Evolutionary conservation across 2,329 filamentous ascomycete genomes (phyloP), one percentile per base, ranked within the genome.

Genomic region (Hymenoscyphus scutula): DNA sequence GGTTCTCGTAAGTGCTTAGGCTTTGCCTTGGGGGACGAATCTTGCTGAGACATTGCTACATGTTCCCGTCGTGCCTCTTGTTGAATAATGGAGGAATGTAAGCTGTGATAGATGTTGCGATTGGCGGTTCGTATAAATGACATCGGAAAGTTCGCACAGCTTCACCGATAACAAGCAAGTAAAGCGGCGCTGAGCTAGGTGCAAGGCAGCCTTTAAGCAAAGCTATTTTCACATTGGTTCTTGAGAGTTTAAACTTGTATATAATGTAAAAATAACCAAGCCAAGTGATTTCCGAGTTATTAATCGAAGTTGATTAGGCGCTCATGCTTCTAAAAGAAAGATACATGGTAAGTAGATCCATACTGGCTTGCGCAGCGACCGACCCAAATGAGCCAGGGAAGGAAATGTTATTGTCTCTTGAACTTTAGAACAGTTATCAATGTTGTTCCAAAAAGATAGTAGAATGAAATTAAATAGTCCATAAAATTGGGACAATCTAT

Each of bases 1-100:
- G 86, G 86, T 8, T 87, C 81, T 27, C 86, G 83, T 69, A 85
- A 82, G 58, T 80, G 77, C 71, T 80, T 79, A 32, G 73, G 68
- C 65, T 75, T 74, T 66, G 71, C 67, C 68, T 75, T 76, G n/a
- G 75, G 72, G 34, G 70, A 72, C 17, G 53, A 56, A 23, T 61
- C 48, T 60, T 66, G 45, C 59, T 67, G 62, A 48, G 69, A 69
- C 71, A 74, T 72, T 10, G 13, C 41, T 48, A 48, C 41, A 48
- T 48, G 11, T 48, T n/a, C n/a, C n/a, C n/a, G n/a, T 69, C 41
- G 64, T 60, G 60, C 61, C 10, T 34, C 32, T 30, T 29, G 23
- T 34, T 30, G 41, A 53, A 10, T 59, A 45, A 38, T 30, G 45
- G 29, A 51, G 37, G 45, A 58, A 54, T 63, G 58, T 59, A 27